A percentile compares a stretch with the other conserved stretches of the same genome.
phyloP scores from a whole-genome alignment of 768 basidiomycete genomes.

The Amanita jacksonii region DNA sequence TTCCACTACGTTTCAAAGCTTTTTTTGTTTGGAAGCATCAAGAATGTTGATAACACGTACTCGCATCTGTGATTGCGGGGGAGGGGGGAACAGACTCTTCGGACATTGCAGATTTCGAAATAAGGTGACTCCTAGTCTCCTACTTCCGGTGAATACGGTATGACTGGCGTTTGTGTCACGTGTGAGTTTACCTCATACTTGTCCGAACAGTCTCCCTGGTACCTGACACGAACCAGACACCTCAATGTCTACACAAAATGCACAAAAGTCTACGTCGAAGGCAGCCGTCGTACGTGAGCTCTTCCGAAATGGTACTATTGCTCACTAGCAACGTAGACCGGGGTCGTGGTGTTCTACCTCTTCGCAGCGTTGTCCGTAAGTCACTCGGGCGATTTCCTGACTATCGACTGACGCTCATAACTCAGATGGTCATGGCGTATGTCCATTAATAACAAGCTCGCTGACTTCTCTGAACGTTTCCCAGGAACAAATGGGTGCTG shows the following conservation, averaged over 20 bases:
- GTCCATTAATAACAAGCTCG: neutral
- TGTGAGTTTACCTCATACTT: too few species aligned
- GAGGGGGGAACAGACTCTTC: conserved; percentile 5
- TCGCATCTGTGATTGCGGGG: conserved; percentile 6
- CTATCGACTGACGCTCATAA: conserved; percentile 1
- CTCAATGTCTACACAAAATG: conserved; percentile 20
- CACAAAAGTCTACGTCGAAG: conserved; percentile 14
- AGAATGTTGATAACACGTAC: conserved; percentile 15
- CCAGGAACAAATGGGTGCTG: conserved; percentile 88
- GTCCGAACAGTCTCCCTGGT: too few species aligned
- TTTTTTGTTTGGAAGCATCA: too few species aligned
- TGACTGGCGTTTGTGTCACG: too few species aligned
- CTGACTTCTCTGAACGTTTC: conserved; percentile 9
- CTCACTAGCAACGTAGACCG: conserved; percentile 32
- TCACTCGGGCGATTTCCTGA: conserved; percentile 12
- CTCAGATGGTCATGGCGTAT: conserved; percentile 88
- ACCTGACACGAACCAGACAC: too few species aligned
- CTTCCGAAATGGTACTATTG: conserved; percentile 21
- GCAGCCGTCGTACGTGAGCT: neutral
- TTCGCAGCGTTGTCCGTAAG: conserved; percentile 81
- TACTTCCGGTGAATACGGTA: neutral
- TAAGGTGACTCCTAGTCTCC: too few species aligned
- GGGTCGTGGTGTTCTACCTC: conserved; percentile 78
- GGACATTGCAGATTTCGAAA: too few species aligned
- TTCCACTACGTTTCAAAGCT: conserved; percentile 26